Percentiles rank a stretch among this genome's conserved stretches.
phyloP scores from a whole-genome alignment of 352 stramenopile species.

The Blastocystis sp. region DNA sequence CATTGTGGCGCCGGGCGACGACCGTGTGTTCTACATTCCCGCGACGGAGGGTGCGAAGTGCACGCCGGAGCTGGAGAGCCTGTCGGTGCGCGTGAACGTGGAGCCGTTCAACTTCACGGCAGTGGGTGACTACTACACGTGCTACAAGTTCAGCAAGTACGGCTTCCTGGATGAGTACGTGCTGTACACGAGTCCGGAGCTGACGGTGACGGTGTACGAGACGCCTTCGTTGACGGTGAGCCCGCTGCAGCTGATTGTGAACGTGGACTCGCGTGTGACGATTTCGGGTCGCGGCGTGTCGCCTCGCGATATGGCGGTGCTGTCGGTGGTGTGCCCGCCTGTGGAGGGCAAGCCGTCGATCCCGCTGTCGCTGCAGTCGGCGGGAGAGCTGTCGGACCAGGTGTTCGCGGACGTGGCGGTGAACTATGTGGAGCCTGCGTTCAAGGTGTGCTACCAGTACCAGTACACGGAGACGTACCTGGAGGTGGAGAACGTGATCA shows the following conservation, averaged over 20 bases:
- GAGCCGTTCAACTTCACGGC: conserved; percentile 30
- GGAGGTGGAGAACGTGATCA: neutral
- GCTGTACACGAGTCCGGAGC: neutral
- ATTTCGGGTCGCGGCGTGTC: conserved; percentile 2
- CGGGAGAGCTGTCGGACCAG: neutral
- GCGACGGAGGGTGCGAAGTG: conserved; percentile 1
- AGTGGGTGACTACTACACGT: conserved; percentile 27
- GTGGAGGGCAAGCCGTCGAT: neutral
- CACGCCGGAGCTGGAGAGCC: neutral
- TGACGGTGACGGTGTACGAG: conserved; percentile 32
- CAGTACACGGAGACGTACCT: conserved; percentile 15
- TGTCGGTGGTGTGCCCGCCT: conserved; percentile 21
- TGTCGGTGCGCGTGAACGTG: neutral
- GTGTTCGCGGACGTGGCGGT: conserved; percentile 42
- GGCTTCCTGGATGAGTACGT: conserved; percentile 33
- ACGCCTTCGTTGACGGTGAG: neutral
- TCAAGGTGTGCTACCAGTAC: conserved; percentile 29
- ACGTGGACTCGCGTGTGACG: conserved; percentile 6
- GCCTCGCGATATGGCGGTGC: neutral
- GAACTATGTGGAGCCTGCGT: conserved; percentile 1
- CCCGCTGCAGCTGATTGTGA: neutral
- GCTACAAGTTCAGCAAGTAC: conserved; percentile 45
- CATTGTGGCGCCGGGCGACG: neutral
- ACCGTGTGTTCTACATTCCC: conserved; percentile 34
- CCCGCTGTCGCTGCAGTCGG: neutral